Evolutionary conservation across 2,329 filamentous ascomycete species (phyloP).

Genomic region (Coniochaeta pulveracea): DNA sequence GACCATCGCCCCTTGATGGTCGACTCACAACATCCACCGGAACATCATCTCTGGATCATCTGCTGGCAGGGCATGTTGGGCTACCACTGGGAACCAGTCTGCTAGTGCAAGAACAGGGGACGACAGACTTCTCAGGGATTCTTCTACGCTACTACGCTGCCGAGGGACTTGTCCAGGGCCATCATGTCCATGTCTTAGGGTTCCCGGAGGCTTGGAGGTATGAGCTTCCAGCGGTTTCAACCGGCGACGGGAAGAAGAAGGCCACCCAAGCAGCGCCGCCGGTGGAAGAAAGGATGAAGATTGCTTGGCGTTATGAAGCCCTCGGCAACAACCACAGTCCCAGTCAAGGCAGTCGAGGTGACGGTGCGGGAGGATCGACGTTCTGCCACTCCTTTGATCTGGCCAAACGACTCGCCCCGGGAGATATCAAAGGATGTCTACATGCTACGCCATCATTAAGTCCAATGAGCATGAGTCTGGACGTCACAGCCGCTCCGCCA

Average conservation of each 20-base stretch:
- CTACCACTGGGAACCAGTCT: conserved; percentile 71
- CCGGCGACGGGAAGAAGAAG: conserved; percentile 27
- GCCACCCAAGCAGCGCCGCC: conserved; percentile 24
- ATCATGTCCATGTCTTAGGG: conserved; percentile 77
- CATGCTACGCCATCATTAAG: conserved; percentile 37
- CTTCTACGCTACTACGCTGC: conserved; percentile 83
- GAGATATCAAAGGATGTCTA: conserved; percentile 37
- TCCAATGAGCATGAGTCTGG: conserved; percentile 20
- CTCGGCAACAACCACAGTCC: conserved; percentile 40
- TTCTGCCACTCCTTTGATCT: conserved; percentile 70
- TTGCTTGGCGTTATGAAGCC: conserved; percentile 93
- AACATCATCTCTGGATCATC: conserved; percentile 69
- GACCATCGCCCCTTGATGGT: conserved; percentile 82
- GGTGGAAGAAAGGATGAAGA: conserved; percentile 79
- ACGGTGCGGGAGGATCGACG: conserved; percentile 16
- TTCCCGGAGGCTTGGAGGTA: conserved; percentile 69
- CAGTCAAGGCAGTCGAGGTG: conserved; percentile 12
- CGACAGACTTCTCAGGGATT: conserved; percentile 84
- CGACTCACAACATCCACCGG: conserved; percentile 85
- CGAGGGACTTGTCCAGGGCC: conserved; percentile 84
- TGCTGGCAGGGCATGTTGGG: conserved; percentile 79
- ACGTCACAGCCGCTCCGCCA: conserved; percentile 10
- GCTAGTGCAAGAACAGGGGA: conserved; percentile 78
- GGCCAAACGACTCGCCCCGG: conserved; percentile 46
- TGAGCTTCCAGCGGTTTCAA: conserved; percentile 66